Base-by-base conservation (phyloP, 2,329 filamentous ascomycete species). In the Fusarium veterinarium region DNA sequence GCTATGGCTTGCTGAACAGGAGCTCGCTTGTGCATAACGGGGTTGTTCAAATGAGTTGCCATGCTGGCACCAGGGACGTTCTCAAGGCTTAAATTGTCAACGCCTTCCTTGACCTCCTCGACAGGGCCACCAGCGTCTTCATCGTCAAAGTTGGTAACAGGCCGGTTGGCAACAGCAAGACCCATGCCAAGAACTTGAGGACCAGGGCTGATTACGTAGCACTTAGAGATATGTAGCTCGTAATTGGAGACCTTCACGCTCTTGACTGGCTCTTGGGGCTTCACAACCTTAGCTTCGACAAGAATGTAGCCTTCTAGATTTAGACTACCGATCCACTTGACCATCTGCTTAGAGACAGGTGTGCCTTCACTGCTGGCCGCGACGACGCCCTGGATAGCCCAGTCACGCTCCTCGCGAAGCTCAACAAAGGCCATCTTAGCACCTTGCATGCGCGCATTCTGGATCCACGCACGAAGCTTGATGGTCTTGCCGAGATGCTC, bases 391-490 rank as follows among this genome's bases (percentile, higher is more conserved):
- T 98, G 95, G 42, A 98, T 91, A 31, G 91, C 92, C 86, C 92
- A 91, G 78, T 91, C 88, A 67, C 88, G 86, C 81, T 93, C 91
- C 82, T 94, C 89, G 72, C 94, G 89, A 76, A 98, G 87, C 84
- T 96, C 94, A 77, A 98, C 84, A 84, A 98, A 98, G 45, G 91
- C 92, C 85, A 98, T 92, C 86, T 97, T 98, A 75, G 95, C 94
- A 67, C 93, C 92, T 85, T 98, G 95, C 76, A 92, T 91, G 74
- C 95, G 90, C 37, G 93, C 90, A 85, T 97, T 98, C 81, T 97
- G 93, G 42, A 98, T 88, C 86, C 93, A 94, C 35, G 90, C 94
- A 41, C 94, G 89, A 77, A 98, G 87, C 48, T 90, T 91, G 75
- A 98, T 88, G 35, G 90, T 89, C 84, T 93, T 91, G 77, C 90